Conservation (phyloP, 1,284 basidiomycete genomes). For the Microbotryum intermedium region DNA sequence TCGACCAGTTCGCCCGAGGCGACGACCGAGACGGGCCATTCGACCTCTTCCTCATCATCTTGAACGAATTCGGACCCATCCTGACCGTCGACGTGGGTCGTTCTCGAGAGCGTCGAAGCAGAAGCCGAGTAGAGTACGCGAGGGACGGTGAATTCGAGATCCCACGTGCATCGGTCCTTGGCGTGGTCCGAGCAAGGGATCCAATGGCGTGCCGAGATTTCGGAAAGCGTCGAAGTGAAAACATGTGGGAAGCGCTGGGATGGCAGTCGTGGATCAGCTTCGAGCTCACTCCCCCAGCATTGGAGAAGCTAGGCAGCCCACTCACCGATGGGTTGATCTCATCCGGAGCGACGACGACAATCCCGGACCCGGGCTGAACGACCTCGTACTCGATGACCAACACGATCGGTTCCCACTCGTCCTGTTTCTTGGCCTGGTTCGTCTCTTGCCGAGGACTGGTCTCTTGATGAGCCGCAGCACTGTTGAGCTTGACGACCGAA, state of each 20-base stretch:
- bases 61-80: constrained; percentile 37
- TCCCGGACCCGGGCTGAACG: constrained; percentile 69
- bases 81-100: not conserved
- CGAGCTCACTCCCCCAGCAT: too few species aligned
- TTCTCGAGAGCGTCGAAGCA: constrained; percentile 5
- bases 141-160: constrained; percentile 92
- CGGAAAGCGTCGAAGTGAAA: constrained; percentile 78
- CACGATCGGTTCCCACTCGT: constrained; percentile 66
- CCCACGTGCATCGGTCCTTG: constrained; percentile 98
- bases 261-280: not conserved
- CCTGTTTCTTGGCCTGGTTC: constrained; percentile 17
- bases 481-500: constrained; percentile 24
- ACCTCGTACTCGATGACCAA: constrained; percentile 72
- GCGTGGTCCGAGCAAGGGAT: constrained; percentile 91
- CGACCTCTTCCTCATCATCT: constrained; percentile 48
- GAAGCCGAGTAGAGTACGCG: constrained; percentile 60
- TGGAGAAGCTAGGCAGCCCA: constrained; percentile 25
- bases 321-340: constrained; percentile 75
- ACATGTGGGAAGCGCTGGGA: constrained; percentile 79
- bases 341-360: constrained; percentile 72
- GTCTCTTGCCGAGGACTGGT: too few species aligned
- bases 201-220: constrained; percentile 90
- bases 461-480: not conserved
- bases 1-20: constrained; percentile 91
- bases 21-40: constrained; percentile 71